Conservation (phyloP, 202 grass and related monocot genomes). For the Musa balbisiana region DNA sequence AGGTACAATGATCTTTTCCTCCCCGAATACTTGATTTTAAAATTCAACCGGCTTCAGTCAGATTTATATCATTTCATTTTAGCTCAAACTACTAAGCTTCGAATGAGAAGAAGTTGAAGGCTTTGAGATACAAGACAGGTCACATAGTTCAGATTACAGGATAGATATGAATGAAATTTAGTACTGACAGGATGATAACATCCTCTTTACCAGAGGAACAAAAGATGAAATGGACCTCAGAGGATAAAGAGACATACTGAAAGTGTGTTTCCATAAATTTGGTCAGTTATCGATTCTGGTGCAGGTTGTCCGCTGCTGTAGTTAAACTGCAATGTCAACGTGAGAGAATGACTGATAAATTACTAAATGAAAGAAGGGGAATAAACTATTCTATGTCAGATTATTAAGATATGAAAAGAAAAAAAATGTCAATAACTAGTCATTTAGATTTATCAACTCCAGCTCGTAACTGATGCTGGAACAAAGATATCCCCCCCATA, state of each 20-base stretch:
- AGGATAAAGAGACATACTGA: conserved; percentile 41
- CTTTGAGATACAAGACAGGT: not conserved
- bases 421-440: too few species aligned
- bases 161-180: not conserved
- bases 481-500: too few species aligned
- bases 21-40: not conserved
- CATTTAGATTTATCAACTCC: too few species aligned
- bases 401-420: too few species aligned
- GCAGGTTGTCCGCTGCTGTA: conserved; percentile 90
- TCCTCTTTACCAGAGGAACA: not conserved
- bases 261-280: conserved; percentile 89
- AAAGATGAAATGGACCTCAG: not conserved
- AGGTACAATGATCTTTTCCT: not conserved
- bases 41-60: not conserved
- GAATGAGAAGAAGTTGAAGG: not conserved
- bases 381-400: too few species aligned
- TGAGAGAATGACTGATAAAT: not conserved
- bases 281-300: conserved; percentile 73
- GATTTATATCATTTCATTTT: not conserved
- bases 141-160: not conserved
- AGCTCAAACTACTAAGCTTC: not conserved
- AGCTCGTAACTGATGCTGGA: too few species aligned
- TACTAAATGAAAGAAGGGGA: too few species aligned
- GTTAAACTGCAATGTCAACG: conserved; percentile 57
- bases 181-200: not conserved